These are phyloP conservation scores for Gnetum montanum DNA, from an alignment of 75 land plant genomes.

Conservation along the genomic window DNA sequence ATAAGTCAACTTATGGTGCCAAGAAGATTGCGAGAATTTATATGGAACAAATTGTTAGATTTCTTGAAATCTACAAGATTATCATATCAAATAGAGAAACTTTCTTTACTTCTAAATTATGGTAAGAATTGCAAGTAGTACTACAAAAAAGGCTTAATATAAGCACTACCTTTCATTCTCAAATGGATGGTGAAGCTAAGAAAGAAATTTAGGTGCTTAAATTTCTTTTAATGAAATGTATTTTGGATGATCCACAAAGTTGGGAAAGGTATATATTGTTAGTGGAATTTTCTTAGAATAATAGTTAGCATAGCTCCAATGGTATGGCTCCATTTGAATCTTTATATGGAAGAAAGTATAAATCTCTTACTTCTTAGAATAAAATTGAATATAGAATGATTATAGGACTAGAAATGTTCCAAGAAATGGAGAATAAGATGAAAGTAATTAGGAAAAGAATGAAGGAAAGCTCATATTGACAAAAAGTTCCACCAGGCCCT, in stretches of 20 bases:
- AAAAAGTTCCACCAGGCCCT: no score
- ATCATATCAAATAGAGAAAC: not conserved
- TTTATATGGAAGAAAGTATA: no score
- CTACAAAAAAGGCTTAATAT: not conserved
- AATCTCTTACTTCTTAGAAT: no score
- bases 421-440: not conserved
- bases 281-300: slow-evolving; percentile 12
- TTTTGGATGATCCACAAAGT: not conserved
- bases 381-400: not conserved
- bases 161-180: no score
- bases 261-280: not conserved
- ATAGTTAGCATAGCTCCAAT: not conserved
- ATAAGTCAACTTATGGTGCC: not conserved
- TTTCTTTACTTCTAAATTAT: slow-evolving; percentile 3
- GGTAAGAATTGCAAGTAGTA: not conserved
- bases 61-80: not conserved
- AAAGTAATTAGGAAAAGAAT: not conserved
- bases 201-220: not conserved
- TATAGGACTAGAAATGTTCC: not conserved
- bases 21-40: not conserved
- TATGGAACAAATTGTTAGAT: not conserved
- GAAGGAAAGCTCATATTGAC: not conserved
- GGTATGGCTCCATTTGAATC: slow-evolving; percentile 2
- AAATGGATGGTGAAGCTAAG: slow-evolving; percentile 14
- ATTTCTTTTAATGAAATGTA: not conserved